These are phyloP conservation scores for Melocanna baccifera DNA, from an alignment of 176 grass and related monocot genomes.

Conservation along the genomic window DNA sequence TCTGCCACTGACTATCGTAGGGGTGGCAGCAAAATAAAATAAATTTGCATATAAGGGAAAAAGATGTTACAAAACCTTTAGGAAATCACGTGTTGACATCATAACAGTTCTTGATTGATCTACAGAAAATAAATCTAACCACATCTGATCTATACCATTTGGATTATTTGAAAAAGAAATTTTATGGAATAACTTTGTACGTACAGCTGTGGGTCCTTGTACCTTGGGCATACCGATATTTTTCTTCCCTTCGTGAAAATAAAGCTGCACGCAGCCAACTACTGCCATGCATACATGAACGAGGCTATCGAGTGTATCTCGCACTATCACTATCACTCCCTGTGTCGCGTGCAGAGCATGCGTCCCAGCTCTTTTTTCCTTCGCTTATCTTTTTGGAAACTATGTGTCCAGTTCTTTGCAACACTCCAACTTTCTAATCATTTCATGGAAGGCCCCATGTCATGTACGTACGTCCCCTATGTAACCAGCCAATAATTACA, in stretches of 20 bases:
- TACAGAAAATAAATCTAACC: neutral
- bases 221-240: neutral
- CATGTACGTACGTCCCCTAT: neutral
- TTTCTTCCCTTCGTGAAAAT: neutral
- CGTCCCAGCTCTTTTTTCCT: neutral
- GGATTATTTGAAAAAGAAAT: neutral
- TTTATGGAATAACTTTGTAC: neutral
- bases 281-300: neutral
- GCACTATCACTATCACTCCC: conserved; percentile 4
- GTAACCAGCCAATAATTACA: no score
- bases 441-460: conserved; percentile 17
- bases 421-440: conserved; percentile 12
- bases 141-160: neutral
- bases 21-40: no score
- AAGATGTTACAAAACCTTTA: no score
- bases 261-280: neutral
- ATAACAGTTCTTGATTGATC: neutral
- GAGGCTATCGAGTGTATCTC: conserved; percentile 17
- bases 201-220: neutral
- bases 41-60: no score
- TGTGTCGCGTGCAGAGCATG: conserved; percentile 38
- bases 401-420: neutral
- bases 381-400: neutral
- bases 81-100: no score
- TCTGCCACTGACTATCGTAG: neutral